Conservation (phyloP, 257 asterid genomes). For the Forsythia suspensa region DNA sequence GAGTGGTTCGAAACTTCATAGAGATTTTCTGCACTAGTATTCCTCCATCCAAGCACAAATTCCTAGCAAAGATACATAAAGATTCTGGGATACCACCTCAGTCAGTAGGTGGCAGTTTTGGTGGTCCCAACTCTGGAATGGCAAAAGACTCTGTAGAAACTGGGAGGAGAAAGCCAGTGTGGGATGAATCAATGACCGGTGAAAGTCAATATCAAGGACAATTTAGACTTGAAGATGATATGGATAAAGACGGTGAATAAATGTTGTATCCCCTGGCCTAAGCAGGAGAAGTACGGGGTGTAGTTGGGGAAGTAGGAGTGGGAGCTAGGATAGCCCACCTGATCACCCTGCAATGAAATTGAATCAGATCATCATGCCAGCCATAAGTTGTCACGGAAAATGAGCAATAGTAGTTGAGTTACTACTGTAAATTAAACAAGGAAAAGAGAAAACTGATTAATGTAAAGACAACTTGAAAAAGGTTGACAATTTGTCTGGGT, state of each 20-base stretch:
- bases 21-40: conserved; percentile 62
- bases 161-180: conserved; percentile 38
- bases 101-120: conserved; percentile 32
- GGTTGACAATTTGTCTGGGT: not conserved
- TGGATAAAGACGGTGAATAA: conserved; percentile 26
- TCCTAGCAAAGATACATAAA: conserved; percentile 59
- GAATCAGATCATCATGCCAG: conserved; percentile 27
- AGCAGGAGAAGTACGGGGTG: conserved; percentile 21
- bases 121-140: conserved; percentile 26
- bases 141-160: conserved; percentile 22
- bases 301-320: conserved; percentile 38
- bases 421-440: conserved; percentile 14
- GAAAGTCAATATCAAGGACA: conserved; percentile 3
- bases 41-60: conserved; percentile 70
- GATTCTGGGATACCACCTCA: conserved; percentile 29
- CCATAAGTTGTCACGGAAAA: conserved; percentile 23
- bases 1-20: conserved; percentile 53
- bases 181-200: conserved; percentile 32
- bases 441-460: not conserved
- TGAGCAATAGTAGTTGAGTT: conserved; percentile 25
- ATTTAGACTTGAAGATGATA: not conserved
- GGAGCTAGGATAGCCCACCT: conserved; percentile 30
- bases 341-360: conserved; percentile 31
- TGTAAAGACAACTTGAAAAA: conserved; percentile 8
- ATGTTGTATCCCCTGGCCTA: conserved; percentile 23